Base-by-base conservation (phyloP, 192 early-diverging fungal species). In the Phycomyces nitens region DNA sequence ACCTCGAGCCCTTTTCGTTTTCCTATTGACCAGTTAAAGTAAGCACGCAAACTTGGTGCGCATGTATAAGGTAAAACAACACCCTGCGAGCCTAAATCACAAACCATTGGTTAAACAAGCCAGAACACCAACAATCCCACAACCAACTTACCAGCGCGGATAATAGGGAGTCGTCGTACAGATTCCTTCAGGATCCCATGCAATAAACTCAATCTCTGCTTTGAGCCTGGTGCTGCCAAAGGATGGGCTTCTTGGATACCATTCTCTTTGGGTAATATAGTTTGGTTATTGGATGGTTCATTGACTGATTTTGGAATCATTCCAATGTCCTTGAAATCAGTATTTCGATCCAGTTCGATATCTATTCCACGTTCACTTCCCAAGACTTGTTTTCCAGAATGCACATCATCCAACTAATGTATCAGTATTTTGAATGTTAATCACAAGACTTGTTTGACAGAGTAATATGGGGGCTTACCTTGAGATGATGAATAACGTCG, bases 301-400 rank as follows among this genome's bases (percentile, higher is more conserved):
- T 15, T 24, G n/a, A 34, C 14, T 3, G 50, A 29, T 7, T 23
- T 42, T 11, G 57, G 51, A 51, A 41, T 18, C 15, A 42, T 60
- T n/a, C 40, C 29, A 8, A 53, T 56, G 26, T 71, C 61, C 10
- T 77, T 64, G 53, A 93, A 92, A 22, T 81, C 74, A 6, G 90
- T 93, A 60, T 89, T 84, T 40, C 92, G 85, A 71, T 95, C 93
- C 11, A 97, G 74, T 66, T 93, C 89, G 47, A 97, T 65, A 67
- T 95, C 95, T 34, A 91, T 82, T 29, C 82, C 80, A 41, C 80
- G 74, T 65, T 97, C 92, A 15, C 80, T 62, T 14, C 92, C 92
- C n/a, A 85, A 71, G 15, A 87, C 78, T 59, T 89, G 86, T 34
- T 75, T 62, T 44, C 92, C 93, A 24, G 79, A 84, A 60, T 84